phyloP scores from a whole-genome alignment of 192 early-diverging fungal genomes.

The Borealophlyctis nickersoniae region DNA sequence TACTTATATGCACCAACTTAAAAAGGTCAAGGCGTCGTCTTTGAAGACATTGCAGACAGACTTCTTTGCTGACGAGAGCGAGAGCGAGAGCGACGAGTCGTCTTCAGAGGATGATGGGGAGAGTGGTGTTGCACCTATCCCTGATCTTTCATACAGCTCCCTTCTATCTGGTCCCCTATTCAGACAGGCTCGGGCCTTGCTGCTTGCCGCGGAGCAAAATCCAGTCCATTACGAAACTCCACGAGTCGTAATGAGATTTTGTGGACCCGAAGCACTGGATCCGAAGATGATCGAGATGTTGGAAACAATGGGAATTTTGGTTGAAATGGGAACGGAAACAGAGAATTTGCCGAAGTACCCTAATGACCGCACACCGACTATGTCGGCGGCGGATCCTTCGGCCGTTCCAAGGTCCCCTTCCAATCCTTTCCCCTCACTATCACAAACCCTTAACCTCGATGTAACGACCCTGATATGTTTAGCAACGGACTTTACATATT shows the following conservation, averaged over 20 bases:
- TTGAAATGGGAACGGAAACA: constrained; percentile 10
- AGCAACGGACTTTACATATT: constrained; percentile 25
- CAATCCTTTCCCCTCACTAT: constrained; percentile 7
- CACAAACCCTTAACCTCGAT: constrained; percentile 43
- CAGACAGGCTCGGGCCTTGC: constrained; percentile 30
- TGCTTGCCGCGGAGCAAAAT: constrained; percentile 37
- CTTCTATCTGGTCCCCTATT: constrained; percentile 18
- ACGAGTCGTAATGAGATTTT: constrained; percentile 40
- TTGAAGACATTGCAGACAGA: constrained; percentile 30
- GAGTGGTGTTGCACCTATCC: neutral
- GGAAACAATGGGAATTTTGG: constrained; percentile 19
- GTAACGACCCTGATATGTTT: constrained; percentile 42
- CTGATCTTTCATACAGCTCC: neutral
- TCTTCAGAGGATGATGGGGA: constrained; percentile 2
- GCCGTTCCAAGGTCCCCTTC: neutral
- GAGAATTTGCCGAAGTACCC: neutral
- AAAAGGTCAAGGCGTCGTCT: constrained; percentile 39
- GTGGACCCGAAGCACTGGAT: constrained; percentile 24
- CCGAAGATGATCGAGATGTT: constrained; percentile 20
- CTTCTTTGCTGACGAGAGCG: constrained; percentile 16
- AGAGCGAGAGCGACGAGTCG: constrained; percentile 19
- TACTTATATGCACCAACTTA: too few species aligned
- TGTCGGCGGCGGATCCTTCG: neutral
- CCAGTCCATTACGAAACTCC: constrained; percentile 36
- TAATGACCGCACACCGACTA: neutral